Base-by-base conservation (phyloP, 495 filamentous ascomycete genomes). In the Jackrogersella multiformis region DNA sequence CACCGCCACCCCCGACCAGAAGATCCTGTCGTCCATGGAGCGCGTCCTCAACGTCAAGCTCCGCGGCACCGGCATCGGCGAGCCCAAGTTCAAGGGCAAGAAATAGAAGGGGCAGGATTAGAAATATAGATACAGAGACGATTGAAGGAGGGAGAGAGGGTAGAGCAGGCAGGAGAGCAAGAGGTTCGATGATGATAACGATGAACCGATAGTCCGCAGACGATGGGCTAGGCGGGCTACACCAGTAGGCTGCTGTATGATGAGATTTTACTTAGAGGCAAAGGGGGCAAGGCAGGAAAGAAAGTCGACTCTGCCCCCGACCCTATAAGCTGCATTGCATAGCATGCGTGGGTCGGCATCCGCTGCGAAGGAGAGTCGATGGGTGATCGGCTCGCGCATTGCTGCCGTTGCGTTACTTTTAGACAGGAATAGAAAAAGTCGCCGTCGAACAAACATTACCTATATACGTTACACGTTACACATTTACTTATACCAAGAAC, bases 1-100 rank as follows among this genome's bases (percentile, higher is more conserved):
- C 56, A 85, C 86, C 71, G 92, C 91, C 62, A 74, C 87, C 21
- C 92, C 92, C 30, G 91, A 96, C 79, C 91, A 95, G 82, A 93
- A 94, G 86, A 82, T 96, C 45, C 82, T 97, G 26, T 76, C 79
- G 60, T 80, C 84, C 66, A 91, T 97, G 87, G 93, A 97, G 86
- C 86, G 89, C 62, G 87, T 92, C 54, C 85, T 97, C 60, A 92
- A 92, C 77, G 85, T 96, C 69, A 92, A 94, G 82, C 85, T 97
- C 74, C 82, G 91, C 71, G 93, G 93, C 41, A 69, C 76, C 63
- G 89, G 91, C 75, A 93, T 94, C 71, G 91, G 91, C 64, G 79
- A 85, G 76, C 89, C 90, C 54, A 88, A 86, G 80, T 92, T 92
- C 81, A 84, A 86, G 75, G 85, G 87, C 81, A 92, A 78, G 73